phyloP scores from a whole-genome alignment of 768 basidiomycete genomes.

The Scleroderma citrinum region DNA sequence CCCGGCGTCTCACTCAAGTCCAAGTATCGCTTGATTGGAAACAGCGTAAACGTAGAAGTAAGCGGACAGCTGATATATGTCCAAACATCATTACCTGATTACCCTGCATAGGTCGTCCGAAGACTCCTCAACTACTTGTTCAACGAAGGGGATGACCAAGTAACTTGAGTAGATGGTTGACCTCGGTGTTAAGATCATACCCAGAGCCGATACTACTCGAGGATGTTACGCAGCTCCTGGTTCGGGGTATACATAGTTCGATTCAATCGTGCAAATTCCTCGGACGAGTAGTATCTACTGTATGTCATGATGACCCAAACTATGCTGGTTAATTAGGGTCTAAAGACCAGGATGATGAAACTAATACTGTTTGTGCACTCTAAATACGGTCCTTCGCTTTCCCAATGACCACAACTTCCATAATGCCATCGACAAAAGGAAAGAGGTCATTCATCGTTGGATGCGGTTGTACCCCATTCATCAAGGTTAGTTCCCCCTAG shows the following conservation, averaged over 20 bases:
- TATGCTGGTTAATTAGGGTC: too few species aligned
- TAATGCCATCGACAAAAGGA: conserved; percentile 5
- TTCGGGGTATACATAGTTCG: too few species aligned
- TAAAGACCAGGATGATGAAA: too few species aligned
- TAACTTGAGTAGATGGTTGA: neutral
- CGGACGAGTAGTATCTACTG: too few species aligned
- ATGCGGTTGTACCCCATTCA: conserved; percentile 71
- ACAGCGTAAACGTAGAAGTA: conserved; percentile 76
- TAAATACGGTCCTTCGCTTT: neutral
- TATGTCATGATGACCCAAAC: too few species aligned
- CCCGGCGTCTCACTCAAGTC: conserved; percentile 53
- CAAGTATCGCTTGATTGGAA: conserved; percentile 73
- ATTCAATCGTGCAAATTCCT: too few species aligned
- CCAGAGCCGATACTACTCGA: too few species aligned
- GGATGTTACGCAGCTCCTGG: too few species aligned
- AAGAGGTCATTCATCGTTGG: conserved; percentile 57
- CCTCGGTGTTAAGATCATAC: too few species aligned
- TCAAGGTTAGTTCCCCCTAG: conserved; percentile 45
- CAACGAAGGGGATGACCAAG: conserved; percentile 13
- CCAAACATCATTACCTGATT: neutral
- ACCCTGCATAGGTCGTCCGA: conserved; percentile 35
- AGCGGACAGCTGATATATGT: neutral
- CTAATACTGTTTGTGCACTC: too few species aligned
- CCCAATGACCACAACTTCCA: neutral
- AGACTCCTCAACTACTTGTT: conserved; percentile 57